Evolutionary conservation across 2,329 filamentous ascomycete genomes (phyloP).

Genomic region (Coniochaeta pulveracea): DNA sequence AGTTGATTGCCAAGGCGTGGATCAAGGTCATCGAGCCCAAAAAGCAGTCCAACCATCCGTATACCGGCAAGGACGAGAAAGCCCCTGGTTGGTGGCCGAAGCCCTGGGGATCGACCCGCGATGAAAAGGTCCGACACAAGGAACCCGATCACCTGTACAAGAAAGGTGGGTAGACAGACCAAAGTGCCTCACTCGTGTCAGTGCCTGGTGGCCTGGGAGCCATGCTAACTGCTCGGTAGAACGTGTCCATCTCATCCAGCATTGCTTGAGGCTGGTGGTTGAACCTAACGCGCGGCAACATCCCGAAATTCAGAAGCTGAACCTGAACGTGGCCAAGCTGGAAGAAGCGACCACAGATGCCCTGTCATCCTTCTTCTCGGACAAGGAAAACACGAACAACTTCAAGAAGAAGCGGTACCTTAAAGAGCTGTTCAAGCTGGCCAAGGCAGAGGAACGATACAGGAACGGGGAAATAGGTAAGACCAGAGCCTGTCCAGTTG

Average conservation of each 20-base stretch:
- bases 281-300: slow-evolving; percentile 38
- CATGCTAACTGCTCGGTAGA: slow-evolving; percentile 26
- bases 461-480: slow-evolving; percentile 46
- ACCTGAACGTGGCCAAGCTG: slow-evolving; percentile 41
- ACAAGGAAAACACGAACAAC: slow-evolving; percentile 42
- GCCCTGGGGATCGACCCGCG: slow-evolving; percentile 35
- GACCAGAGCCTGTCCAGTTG: too few relatives aligned
- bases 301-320: slow-evolving; percentile 37
- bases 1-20: slow-evolving; percentile 64
- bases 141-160: slow-evolving; percentile 66
- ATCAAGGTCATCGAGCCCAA: slow-evolving; percentile 66
- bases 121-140: slow-evolving; percentile 51
- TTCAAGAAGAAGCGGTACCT: slow-evolving; percentile 41
- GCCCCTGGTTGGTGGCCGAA: slow-evolving; percentile 59
- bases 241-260: slow-evolving; percentile 44
- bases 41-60: slow-evolving; percentile 66
- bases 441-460: slow-evolving; percentile 42
- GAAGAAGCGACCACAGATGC: slow-evolving; percentile 48
- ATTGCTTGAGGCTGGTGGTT: slow-evolving; percentile 48
- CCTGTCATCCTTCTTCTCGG: slow-evolving; percentile 45
- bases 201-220: not conserved
- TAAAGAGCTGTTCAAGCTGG: slow-evolving; percentile 51
- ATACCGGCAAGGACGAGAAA: slow-evolving; percentile 52
- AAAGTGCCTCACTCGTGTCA: too few relatives aligned
- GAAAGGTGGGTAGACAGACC: slow-evolving; percentile 40